These are phyloP conservation scores for Zymoseptoria ardabiliae DNA, from an alignment of 2,329 filamentous ascomycete species.

Conservation along the genomic window DNA sequence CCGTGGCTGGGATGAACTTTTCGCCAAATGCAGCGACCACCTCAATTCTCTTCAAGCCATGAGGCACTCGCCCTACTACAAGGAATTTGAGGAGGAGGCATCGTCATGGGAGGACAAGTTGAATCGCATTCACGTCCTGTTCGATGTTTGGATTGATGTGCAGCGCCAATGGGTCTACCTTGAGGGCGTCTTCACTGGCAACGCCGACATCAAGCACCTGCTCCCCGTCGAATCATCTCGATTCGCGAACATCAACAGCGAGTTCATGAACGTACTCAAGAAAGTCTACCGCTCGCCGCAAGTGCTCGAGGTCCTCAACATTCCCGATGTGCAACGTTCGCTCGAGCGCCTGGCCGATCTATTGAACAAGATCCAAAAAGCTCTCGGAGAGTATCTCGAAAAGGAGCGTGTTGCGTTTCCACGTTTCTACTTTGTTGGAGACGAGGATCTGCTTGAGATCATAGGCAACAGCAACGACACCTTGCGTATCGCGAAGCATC, in stretches of 20 bases:
- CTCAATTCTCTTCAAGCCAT: conserved; percentile 96
- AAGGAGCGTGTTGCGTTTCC: conserved; percentile 96
- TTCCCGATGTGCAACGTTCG: conserved; percentile 91
- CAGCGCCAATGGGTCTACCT: conserved; percentile 99
- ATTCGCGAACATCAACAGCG: conserved; percentile 98
- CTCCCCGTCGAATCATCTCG: conserved; percentile 92
- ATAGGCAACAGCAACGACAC: conserved; percentile 99
- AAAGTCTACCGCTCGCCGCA: conserved; percentile 96
- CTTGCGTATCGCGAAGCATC: conserved; percentile 90
- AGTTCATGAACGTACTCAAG: conserved; percentile 99
- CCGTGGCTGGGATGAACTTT: conserved; percentile 94
- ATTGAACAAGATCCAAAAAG: conserved; percentile 98
- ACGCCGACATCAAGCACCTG: conserved; percentile 96
- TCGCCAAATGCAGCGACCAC: conserved; percentile 97
- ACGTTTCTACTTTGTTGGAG: conserved; percentile 98
- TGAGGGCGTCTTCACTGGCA: conserved; percentile 96
- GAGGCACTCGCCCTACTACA: conserved; percentile 98
- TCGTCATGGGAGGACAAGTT: conserved; percentile 96
- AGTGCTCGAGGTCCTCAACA: conserved; percentile 90
- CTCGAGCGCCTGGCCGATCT: conserved; percentile 92
- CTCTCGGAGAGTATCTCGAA: conserved; percentile 94
- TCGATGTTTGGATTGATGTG: conserved; percentile 99
- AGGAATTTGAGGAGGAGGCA: conserved; percentile 97
- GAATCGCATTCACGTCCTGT: conserved; percentile 92
- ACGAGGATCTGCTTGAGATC: conserved; percentile 96